Evolutionary conservation across 164 flowering plant genomes (phyloP).

Genomic region (Aristolochia contorta): DNA sequence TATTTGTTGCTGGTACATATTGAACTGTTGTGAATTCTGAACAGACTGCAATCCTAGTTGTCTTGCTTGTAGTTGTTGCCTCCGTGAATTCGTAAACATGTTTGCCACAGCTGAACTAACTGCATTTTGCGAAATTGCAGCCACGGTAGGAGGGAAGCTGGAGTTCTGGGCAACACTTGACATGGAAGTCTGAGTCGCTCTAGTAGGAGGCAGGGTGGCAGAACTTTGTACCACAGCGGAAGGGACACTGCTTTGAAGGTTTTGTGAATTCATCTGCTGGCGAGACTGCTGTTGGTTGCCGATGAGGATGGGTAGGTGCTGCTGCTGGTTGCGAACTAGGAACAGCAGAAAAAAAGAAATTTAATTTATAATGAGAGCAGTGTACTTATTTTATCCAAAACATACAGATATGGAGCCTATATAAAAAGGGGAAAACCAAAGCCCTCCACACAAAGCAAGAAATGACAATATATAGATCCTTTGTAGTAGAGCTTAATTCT

Average conservation of each 20-base stretch:
- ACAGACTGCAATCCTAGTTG: slow-evolving; percentile 18
- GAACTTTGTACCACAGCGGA: slow-evolving; percentile 45
- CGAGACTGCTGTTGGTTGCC: slow-evolving; percentile 54
- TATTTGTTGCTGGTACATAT: slow-evolving; percentile 28
- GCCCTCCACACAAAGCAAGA: too few relatives aligned
- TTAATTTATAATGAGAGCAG: too few relatives aligned
- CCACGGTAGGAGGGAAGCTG: slow-evolving; percentile 45
- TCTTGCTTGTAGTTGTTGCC: slow-evolving; percentile 56
- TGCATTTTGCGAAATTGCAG: slow-evolving; percentile 43
- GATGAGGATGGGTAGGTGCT: slow-evolving; percentile 29
- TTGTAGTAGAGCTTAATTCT: too few relatives aligned
- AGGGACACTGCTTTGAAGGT: slow-evolving; percentile 34
- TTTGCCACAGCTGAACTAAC: slow-evolving; percentile 35
- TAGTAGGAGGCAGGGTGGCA: slow-evolving; percentile 37
- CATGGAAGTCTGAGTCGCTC: slow-evolving; percentile 39
- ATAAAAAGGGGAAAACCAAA: too few relatives aligned
- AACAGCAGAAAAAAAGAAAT: too few relatives aligned
- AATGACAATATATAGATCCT: too few relatives aligned
- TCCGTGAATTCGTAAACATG: slow-evolving; percentile 52
- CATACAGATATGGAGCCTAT: too few relatives aligned
- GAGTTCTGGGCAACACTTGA: slow-evolving; percentile 40
- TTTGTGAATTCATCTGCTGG: slow-evolving; percentile 48
- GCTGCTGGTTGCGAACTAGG: slow-evolving; percentile 50
- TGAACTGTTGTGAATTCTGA: slow-evolving; percentile 21
- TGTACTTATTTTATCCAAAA: too few relatives aligned